Base-by-base conservation (phyloP, 805 yeast species). In the Phaffomyces thermotolerans region DNA sequence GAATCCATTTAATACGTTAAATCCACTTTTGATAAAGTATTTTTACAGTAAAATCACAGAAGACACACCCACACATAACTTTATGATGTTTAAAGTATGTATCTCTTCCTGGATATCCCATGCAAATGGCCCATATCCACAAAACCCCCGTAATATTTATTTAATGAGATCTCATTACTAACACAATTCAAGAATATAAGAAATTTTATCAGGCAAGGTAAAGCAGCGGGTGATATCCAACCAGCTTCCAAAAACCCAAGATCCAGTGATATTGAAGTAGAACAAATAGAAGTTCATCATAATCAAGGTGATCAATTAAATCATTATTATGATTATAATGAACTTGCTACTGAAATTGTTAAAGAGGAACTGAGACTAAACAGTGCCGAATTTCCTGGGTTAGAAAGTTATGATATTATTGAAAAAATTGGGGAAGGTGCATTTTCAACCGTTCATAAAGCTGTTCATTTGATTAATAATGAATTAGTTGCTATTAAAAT, bases 371-470 rank as follows among this genome's bases (percentile, higher is more conserved):
- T 46, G 7, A 48, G 44, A 35, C 17, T 52, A 9, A 53, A 55
- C 39, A 44, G 43, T 33, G 20, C 54, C 4, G 44, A 52, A 41
- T 59, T 49, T 34, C 54, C 58, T 2, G 64, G 62, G 3, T 37
- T 62, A 25, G 56, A 53, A n/a, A 42, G 51, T 4, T 68, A 68
- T 47, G 55, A 54, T 31, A 48, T 68, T 20, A 40, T 63, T 34
- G 70, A 65, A 34, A 62, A 65, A 46, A 65, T 84, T 15, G 91
- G 93, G 1, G 90, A 84, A 57, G 98, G 98, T 8, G 97, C 97
- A 0, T 90, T 91, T 59, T 86, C 95, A 3, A 73, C 76, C 12
- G 98, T 91, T 5, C 86, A 79, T 66, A 79, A 75, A 57, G 95
- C 95, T 0, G 58, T 67, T 14, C 81, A 81, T 52, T 50, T 64